Evolutionary conservation across 768 basidiomycete genomes (phyloP), one percentile per base, ranked within the genome.

Genomic region (Mycena albidolilacea): DNA sequence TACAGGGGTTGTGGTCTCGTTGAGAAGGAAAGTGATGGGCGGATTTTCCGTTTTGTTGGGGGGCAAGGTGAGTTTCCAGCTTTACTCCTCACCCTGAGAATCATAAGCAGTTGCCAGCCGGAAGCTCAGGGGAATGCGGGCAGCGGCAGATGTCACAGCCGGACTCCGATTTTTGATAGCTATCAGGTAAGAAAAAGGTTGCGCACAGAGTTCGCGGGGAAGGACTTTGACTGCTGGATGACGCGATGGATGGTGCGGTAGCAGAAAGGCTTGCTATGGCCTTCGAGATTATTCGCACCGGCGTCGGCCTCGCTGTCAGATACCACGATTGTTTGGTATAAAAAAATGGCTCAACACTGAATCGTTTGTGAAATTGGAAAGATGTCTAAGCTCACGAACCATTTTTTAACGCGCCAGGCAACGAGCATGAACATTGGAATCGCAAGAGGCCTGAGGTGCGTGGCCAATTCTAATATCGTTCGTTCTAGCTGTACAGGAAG

Each of bases 291-390:
- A 1, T 15, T 2, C 17, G 17, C 4, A 12, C 17, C 58, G 4
- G 4, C 11, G 8, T 8, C 54, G 17, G 12, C 8, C 5, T 30
- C 30, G 30, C 7, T 1, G 46, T 48, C 46, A 7, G 41, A 8
- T n/a, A 60, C 8, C 14, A 38, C 39, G 10, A 68, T 58, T 15
- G 64, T 65, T 12, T 37, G 43, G 23, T 68, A 68, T 68, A 68
- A 5, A 48, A 35, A 7, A 68, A 17, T 23, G 57, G 67, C 58
- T 68, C 57, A 1, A 68, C n/a, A 58, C 58, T 60, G 54, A 55
- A 35, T 55, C 12, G 3, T 30, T 35, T 2, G 2, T 23, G 35
- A 11, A 10, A 11, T 30, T 30, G 30, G 30, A 11, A 0, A 35
- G 35, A 23, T 2, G 9, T 11, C 3, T 6, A 23, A 35, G 5